Conservation (phyloP, 208 protist genomes). For the Trypanosoma avium region DNA sequence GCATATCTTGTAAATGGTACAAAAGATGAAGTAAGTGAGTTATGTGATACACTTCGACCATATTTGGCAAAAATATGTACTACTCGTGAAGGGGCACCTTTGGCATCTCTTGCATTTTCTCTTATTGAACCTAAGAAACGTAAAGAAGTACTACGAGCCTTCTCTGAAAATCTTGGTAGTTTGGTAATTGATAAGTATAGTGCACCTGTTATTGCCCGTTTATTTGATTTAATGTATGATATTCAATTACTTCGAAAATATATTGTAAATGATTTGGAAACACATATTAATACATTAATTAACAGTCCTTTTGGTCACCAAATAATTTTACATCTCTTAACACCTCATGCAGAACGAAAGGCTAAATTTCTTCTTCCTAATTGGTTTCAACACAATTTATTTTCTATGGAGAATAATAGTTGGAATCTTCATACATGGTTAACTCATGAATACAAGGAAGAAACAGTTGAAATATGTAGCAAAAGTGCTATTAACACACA, state of each 20-base stretch:
- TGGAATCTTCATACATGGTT: slow-evolving; percentile 92
- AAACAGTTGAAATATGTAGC: slow-evolving; percentile 83
- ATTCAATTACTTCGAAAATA: slow-evolving; percentile 84
- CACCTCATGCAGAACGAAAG: slow-evolving; percentile 69
- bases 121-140: slow-evolving; percentile 80
- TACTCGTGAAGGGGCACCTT: slow-evolving; percentile 72
- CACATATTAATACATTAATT: slow-evolving; percentile 69
- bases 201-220: slow-evolving; percentile 79
- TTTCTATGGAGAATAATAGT: slow-evolving; percentile 62
- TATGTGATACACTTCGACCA: slow-evolving; percentile 82
- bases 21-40: slow-evolving; percentile 81
- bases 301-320: slow-evolving; percentile 85
- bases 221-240: slow-evolving; percentile 89
- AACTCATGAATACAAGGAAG: slow-evolving; percentile 55
- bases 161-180: slow-evolving; percentile 67
- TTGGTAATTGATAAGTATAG: slow-evolving; percentile 80
- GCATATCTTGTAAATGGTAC: slow-evolving; percentile 66
- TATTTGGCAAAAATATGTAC: slow-evolving; percentile 61
- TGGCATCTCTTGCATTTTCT: slow-evolving; percentile 80
- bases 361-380: slow-evolving; percentile 68
- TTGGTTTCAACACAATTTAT: slow-evolving; percentile 88
- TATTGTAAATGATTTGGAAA: slow-evolving; percentile 58
- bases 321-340: slow-evolving; percentile 86
- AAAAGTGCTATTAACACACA: slow-evolving; percentile 79
- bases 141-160: slow-evolving; percentile 74